Base-by-base conservation (phyloP, 2,329 filamentous ascomycete genomes). In the Beauveria pseudobassiana region DNA sequence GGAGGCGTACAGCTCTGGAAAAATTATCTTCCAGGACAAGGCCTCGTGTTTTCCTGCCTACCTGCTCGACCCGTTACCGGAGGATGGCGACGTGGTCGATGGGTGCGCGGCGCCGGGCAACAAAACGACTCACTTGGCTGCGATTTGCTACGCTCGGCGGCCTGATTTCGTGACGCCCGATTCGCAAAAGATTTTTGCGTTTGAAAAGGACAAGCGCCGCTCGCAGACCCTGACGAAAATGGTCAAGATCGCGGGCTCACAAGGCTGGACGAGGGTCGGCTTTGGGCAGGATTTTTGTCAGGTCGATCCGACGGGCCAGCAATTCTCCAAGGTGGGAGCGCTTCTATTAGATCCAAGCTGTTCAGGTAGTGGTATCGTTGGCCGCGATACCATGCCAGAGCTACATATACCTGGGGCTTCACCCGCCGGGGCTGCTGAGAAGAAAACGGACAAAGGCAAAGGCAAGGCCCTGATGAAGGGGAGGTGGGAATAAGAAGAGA, bases 11-110 rank as follows among this genome's bases (percentile, higher is more conserved):
- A 82, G 78, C 16, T 78, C 82, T 1, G 93, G 93, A 1, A 82
- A 86, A 52, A 84, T 98, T 59, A 96, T 98, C 63, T 78, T 98
- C 26, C 95, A 99, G 73, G 95, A 98, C 70, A 98, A 97, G 74
- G 93, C 95, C 0, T 97, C 93, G 0, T 99, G 95, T 71, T 97
- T 99, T 69, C 95, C 95, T 0, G 95, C 93, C 0, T 95, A 95
- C 71, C 79, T 99, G 3, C 78, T 99, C 0, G 81, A 96, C 57
- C 86, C 89, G 0, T 77, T 76, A 0, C 77, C 84, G 9, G 78
- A 83, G 62, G 84, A 88, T 65, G 91, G 91, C 26, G 86, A 95
- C 69, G 79, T 96, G 9, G 84, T 98, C n/a, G 95, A 99, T 73
- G 90, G 90, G 0, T 98, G 93, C 72, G 91, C 95, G 0, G 95